Evolutionary conservation across 495 filamentous ascomycete species (phyloP), one percentile per base, ranked within the genome.

Genomic region (Podospora sp.): DNA sequence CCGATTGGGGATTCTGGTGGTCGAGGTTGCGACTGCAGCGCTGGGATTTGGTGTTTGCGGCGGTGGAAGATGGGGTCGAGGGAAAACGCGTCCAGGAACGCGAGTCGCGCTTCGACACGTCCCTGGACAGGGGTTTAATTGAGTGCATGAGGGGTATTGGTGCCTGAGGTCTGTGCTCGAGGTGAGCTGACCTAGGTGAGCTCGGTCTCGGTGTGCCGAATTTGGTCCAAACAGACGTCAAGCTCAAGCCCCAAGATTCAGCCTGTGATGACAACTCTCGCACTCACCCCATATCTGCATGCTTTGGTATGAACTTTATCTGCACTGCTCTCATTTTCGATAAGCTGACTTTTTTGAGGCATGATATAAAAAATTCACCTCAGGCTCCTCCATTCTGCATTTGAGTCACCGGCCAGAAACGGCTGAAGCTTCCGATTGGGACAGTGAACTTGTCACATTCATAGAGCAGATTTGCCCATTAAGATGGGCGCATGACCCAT

Each of bases 91-190:
- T 33, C 59, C 61, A 58, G 36, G 69, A 65, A 63, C 74, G 72
- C 62, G 49, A 52, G 50, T 65, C 71, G 75, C 73, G 75, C 66
- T 63, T 59, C 51, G 22, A 20, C 70, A 63, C 56, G 52, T 25
- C 68, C 67, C 65, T 63, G 67, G 69, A 63, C 62, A 67, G 63
- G 64, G 73, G 63, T 69, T 75, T 74, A 77, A 77, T 77, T 75
- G 73, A 75, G 56, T 69, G 56, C 63, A 65, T 51, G 63, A 26
- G 62, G 64, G 63, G 65, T 21, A 35, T 46, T 50, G 46, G 33
- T 67, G 26, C 33, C 51, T 65, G 63, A 22, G 61, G 61, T 46
- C 60, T 12, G 40, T 25, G 49, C 61, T 12, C 40, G 14, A 14
- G 11, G 40, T 12, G 11, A 12, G 40, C 40, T 46, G 5, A 46